Conservation (phyloP, 2,329 filamentous ascomycete genomes). For the Acrocalymma vagum region DNA sequence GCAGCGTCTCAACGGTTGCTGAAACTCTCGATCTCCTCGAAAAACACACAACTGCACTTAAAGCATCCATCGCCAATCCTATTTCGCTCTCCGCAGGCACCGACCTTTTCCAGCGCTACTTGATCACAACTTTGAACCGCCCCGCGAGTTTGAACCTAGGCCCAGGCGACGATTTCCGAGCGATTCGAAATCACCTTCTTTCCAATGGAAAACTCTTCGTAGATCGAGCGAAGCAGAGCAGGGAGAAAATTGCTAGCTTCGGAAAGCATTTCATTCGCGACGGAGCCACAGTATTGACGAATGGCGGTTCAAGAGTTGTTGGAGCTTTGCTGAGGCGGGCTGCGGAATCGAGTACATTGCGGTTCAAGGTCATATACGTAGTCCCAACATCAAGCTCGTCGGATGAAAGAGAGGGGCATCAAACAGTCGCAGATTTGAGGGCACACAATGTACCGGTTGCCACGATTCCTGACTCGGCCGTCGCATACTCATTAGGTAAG, state of each 20-base stretch:
- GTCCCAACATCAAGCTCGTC: conserved; percentile 41
- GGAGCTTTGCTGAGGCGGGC: conserved; percentile 78
- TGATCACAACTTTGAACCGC: conserved; percentile 75
- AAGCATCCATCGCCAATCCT: conserved; percentile 82
- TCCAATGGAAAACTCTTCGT: conserved; percentile 89
- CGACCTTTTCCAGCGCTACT: conserved; percentile 93
- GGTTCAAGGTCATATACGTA: conserved; percentile 84
- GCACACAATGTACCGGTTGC: conserved; percentile 82
- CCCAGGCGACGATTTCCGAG: conserved; percentile 76
- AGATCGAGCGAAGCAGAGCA: conserved; percentile 81
- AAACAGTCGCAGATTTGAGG: conserved; percentile 76
- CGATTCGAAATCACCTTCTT: conserved; percentile 82
- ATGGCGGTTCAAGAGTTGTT: conserved; percentile 87
- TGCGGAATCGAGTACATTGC: conserved; percentile 70
- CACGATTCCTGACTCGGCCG: conserved; percentile 77
- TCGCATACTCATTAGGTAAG: conserved; percentile 80
- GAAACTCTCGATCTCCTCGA: conserved; percentile 90
- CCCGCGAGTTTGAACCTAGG: conserved; percentile 54
- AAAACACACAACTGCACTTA: conserved; percentile 78
- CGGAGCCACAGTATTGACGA: conserved; percentile 84
- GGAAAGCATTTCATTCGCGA: conserved; percentile 82
- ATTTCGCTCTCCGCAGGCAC: conserved; percentile 93
- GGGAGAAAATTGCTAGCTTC: conserved; percentile 82
- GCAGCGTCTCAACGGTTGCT: conserved; percentile 84
- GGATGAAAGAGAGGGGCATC: conserved; percentile 67